phyloP scores from a whole-genome alignment of 306 rosid genomes.

The Cajanus cajan region DNA sequence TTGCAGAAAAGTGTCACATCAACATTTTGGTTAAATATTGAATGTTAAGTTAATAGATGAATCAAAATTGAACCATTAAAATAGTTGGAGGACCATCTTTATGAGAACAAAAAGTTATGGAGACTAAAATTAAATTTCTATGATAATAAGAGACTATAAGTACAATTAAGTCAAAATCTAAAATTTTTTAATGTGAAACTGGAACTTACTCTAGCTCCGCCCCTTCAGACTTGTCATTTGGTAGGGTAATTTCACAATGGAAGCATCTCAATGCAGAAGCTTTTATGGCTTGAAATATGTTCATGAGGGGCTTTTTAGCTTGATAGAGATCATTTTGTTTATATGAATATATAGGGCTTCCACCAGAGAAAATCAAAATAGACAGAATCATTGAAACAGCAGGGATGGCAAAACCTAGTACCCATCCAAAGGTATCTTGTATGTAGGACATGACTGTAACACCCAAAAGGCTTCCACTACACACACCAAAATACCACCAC shows the following conservation, averaged over 20 bases:
- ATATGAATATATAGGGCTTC: slow-evolving; percentile 64
- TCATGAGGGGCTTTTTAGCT: slow-evolving; percentile 29
- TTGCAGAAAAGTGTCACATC: not conserved
- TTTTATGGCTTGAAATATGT: slow-evolving; percentile 48
- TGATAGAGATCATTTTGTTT: slow-evolving; percentile 38
- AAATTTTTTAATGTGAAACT: not conserved
- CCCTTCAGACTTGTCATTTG: slow-evolving; percentile 45
- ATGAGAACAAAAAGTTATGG: not conserved
- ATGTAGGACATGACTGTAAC: slow-evolving; percentile 89
- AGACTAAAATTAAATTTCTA: not conserved
- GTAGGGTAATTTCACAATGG: slow-evolving; percentile 42
- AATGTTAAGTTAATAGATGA: not conserved
- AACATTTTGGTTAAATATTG: not conserved
- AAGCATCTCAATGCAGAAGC: slow-evolving; percentile 53
- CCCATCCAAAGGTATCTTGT: slow-evolving; percentile 94
- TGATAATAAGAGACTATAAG: not conserved
- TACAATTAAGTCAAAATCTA: not conserved
- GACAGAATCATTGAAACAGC: slow-evolving; percentile 65
- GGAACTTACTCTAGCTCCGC: slow-evolving; percentile 81
- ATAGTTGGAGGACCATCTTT: not conserved
- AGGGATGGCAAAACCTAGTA: slow-evolving; percentile 83
- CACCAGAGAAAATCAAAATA: slow-evolving; percentile 53
- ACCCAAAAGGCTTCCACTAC: slow-evolving; percentile 82
- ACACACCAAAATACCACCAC: slow-evolving; percentile 92
- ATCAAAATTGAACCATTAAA: not conserved